Base-by-base conservation (phyloP, 371 early-diverging fungal genomes). In the Mortierella sp. region DNA sequence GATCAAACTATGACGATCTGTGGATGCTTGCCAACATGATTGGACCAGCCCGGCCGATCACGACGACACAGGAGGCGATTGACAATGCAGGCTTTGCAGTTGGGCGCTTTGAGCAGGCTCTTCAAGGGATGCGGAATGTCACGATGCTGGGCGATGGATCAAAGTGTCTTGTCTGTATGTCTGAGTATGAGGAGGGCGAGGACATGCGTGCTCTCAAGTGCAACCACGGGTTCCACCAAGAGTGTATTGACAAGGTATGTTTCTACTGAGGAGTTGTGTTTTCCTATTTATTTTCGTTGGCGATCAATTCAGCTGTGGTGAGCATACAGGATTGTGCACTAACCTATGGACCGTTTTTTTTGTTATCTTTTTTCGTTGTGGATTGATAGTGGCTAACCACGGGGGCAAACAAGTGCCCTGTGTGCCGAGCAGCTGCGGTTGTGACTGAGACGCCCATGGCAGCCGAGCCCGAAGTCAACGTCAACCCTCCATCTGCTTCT, bases 191-290 rank as follows among this genome's bases (percentile, higher is more conserved):
- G 14, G 86, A 89, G 9, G 90, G 88, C 29, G 94, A 95, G 39
- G 82, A 89, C 39, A 86, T 95, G 66, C 87, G 95, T 19, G 89
- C 92, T 24, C 85, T 96, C 52, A 88, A 89, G 61, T 96, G 96
- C 77, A 79, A 86, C 48, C 96, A 96, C 79, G 94, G 92, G 10
- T 96, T 95, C 85, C 96, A 96, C 77, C 83, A 87, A 70, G 92
- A 92, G 40, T 96, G 96, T 73, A 91, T 96, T 43, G 95, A 96
- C 86, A 87, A 92, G 85, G 86, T 86, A 55, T 68, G 65, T 26
- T 10, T 34, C 10, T 19, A 5, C 24, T 64, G n/a, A 24, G 1
- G 16, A 8, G 8, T 19, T 3, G 11, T 44, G n/a, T 8, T n/a
- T n/a, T n/a, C n/a, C n/a, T n/a, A n/a, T n/a, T n/a, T n/a, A n/a